Percentiles rank a stretch among this genome's conserved stretches.
These are phyloP conservation scores for Buxus sempervirens DNA, from an alignment of 164 flowering plant genomes.

Conservation along the genomic window DNA sequence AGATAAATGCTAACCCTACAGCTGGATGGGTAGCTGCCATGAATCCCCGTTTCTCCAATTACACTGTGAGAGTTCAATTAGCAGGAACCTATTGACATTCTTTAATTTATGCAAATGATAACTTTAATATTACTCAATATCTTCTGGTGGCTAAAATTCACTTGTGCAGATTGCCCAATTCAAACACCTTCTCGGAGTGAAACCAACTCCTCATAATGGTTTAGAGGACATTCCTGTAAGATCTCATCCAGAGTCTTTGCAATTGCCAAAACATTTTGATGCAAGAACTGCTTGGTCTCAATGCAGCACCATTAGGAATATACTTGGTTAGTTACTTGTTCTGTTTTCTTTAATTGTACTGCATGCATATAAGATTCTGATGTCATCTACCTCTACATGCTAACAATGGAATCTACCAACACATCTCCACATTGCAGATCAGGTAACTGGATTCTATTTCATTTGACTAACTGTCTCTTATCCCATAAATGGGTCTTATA, in stretches of 20 bases:
- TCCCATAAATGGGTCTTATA: neutral
- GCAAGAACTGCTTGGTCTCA: constrained; percentile 89
- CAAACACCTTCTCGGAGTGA: constrained; percentile 80
- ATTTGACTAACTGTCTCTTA: neutral
- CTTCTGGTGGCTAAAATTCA: neutral
- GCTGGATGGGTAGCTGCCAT: constrained; percentile 90
- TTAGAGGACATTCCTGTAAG: constrained; percentile 40
- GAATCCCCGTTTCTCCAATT: constrained; percentile 69
- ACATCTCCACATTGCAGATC: constrained; percentile 41
- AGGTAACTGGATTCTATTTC: constrained; percentile 41
- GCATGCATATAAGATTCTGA: constrained; percentile 20
- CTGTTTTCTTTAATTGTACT: constrained; percentile 2
- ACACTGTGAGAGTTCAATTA: constrained; percentile 49
- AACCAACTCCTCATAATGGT: constrained; percentile 45
- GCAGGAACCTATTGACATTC: neutral
- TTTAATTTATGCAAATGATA: too few relatives aligned
- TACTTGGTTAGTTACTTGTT: constrained; percentile 61
- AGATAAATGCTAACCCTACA: constrained; percentile 53
- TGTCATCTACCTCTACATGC: constrained; percentile 13
- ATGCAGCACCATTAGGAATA: constrained; percentile 62
- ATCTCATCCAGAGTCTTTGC: constrained; percentile 45
- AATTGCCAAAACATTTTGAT: constrained; percentile 75
- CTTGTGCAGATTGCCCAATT: constrained; percentile 67
- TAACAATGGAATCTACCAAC: constrained; percentile 13
- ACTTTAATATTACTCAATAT: neutral